phyloP scores from a whole-genome alignment of 108 stramenopile genomes.

The Bacterosira constricta region DNA sequence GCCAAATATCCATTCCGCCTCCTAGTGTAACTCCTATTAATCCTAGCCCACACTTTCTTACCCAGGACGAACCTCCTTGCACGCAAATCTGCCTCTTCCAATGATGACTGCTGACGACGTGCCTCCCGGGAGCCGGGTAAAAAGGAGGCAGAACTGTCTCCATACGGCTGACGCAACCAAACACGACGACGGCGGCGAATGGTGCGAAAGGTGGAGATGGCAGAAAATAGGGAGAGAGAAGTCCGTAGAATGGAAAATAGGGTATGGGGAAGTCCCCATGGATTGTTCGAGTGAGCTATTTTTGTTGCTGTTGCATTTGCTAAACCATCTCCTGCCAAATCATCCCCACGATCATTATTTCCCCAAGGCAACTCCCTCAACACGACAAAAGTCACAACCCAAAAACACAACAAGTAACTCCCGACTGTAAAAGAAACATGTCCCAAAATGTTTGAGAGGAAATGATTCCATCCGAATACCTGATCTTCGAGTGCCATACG shows the following conservation, averaged over 20 bases:
- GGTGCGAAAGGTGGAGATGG: constrained; percentile 65
- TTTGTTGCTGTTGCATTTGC: no score
- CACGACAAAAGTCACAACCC: constrained; percentile 42
- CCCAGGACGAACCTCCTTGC: constrained; percentile 52
- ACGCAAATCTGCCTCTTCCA: constrained; percentile 60
- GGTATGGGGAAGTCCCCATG: constrained; percentile 45
- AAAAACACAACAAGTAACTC: constrained; percentile 52
- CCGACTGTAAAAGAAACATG: constrained; percentile 65
- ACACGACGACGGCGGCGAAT: constrained; percentile 72
- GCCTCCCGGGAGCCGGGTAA: constrained; percentile 33
- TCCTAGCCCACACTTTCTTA: constrained; percentile 35
- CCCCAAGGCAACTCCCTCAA: constrained; percentile 47
- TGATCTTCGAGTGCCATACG: constrained; percentile 74
- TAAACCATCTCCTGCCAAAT: background rate
- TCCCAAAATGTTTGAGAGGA: constrained; percentile 64
- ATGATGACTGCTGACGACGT: constrained; percentile 24
- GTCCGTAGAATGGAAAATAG: constrained; percentile 41
- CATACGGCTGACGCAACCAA: constrained; percentile 68
- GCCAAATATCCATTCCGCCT: constrained; percentile 35
- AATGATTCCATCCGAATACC: constrained; percentile 82
- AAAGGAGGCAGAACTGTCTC: constrained; percentile 50
- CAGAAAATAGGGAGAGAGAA: constrained; percentile 31
- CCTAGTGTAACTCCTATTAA: constrained; percentile 34
- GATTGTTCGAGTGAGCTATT: constrained; percentile 11
- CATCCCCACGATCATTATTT: constrained; percentile 13